Percentiles rank a stretch among this genome's conserved stretches.
phyloP scores from a whole-genome alignment of 306 rosid genomes.

The Gastrolobium villosum region DNA sequence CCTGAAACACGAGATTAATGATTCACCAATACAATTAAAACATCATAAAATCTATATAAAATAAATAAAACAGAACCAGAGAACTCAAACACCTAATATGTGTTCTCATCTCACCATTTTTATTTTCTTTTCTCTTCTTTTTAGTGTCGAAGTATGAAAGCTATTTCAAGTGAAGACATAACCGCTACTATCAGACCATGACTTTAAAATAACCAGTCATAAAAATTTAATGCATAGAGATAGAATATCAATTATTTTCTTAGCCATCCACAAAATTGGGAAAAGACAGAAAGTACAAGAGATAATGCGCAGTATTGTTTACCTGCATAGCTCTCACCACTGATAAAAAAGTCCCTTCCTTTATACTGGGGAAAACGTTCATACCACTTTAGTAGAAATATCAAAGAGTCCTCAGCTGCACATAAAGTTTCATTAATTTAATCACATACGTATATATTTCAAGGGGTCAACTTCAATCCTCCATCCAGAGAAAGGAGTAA shows the following conservation, averaged over 20 bases:
- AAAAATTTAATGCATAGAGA: not conserved
- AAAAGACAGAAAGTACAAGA: not conserved
- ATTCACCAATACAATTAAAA: constrained; percentile 21
- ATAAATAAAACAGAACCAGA: constrained; percentile 14
- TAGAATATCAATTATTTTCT: not conserved
- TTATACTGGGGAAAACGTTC: constrained; percentile 85
- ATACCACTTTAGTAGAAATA: constrained; percentile 79
- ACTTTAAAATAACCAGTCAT: not conserved
- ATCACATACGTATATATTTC: constrained; percentile 19
- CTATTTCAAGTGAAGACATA: not conserved
- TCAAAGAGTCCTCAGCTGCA: constrained; percentile 78
- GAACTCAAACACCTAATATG: constrained; percentile 6
- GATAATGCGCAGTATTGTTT: constrained; percentile 4
- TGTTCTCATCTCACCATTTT: constrained; percentile 25
- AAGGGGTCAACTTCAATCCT: too few relatives aligned
- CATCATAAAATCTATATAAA: constrained; percentile 13
- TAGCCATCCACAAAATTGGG: not conserved
- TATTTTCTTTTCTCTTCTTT: not conserved
- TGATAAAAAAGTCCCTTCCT: constrained; percentile 69
- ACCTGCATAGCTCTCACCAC: constrained; percentile 98
- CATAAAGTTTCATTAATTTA: constrained; percentile 21
- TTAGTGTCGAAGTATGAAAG: not conserved
- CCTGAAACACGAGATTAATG: constrained; percentile 61
- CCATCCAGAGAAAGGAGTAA: too few relatives aligned
- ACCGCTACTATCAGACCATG: not conserved